Conservation (phyloP, 2,329 filamentous ascomycete genomes). For the Apiospora kogelbergensis region DNA sequence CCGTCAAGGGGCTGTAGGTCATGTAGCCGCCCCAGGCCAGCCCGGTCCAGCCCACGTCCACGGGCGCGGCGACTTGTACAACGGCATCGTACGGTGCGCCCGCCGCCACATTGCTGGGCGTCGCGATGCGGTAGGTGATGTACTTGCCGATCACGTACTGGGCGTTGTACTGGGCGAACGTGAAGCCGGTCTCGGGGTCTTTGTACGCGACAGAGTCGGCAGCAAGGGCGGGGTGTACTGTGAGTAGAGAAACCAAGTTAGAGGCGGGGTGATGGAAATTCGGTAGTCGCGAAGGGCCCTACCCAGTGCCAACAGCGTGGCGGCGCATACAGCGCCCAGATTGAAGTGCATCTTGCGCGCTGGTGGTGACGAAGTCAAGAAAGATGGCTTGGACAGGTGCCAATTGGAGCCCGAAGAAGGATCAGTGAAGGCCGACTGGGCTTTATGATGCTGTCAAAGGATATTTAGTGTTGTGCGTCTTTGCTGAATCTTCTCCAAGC, state of each 20-base stretch:
- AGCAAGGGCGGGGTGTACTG: constrained; percentile 11
- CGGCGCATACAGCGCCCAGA: not conserved
- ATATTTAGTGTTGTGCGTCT: not conserved
- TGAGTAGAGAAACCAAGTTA: not conserved
- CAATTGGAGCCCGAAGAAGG: not conserved
- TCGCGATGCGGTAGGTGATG: constrained; percentile 34
- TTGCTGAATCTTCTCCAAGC: not conserved
- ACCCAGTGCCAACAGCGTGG: not conserved
- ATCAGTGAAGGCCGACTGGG: not conserved
- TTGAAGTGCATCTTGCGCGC: not conserved
- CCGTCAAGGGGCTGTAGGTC: constrained; percentile 45
- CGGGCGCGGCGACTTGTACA: constrained; percentile 43
- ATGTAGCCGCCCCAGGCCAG: constrained; percentile 51
- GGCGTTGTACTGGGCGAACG: constrained; percentile 27
- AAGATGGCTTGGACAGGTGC: not conserved
- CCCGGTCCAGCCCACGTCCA: constrained; percentile 46
- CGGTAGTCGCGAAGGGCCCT: too few species aligned
- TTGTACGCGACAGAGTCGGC: constrained; percentile 24
- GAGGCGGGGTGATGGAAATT: not conserved
- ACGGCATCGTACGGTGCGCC: constrained; percentile 38
- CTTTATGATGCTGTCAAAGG: not conserved
- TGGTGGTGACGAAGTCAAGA: not conserved
- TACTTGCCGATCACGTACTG: constrained; percentile 25
- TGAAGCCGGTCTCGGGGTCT: constrained; percentile 31
- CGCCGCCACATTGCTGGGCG: constrained; percentile 32